Conservation (phyloP, 352 stramenopile species). For the Phytophthora fragariae region DNA sequence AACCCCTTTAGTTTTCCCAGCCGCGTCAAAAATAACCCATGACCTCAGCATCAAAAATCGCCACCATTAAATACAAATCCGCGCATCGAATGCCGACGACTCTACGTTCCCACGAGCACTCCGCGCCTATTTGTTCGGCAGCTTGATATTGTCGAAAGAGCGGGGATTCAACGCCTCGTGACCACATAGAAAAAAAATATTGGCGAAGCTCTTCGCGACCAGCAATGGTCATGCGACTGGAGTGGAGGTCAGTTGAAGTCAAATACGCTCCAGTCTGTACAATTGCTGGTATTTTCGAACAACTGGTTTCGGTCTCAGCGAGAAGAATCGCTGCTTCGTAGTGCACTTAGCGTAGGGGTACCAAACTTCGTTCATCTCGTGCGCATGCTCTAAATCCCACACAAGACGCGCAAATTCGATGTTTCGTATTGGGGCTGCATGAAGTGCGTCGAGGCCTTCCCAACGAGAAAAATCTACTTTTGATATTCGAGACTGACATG, state of each 20-base stretch:
- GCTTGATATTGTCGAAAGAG: slow-evolving; percentile 32
- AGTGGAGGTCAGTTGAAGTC: slow-evolving; percentile 11
- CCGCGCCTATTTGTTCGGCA: slow-evolving; percentile 41
- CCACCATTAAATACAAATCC: too few species aligned
- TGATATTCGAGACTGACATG: too few species aligned
- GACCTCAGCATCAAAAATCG: too few species aligned
- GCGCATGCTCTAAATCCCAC: too few species aligned
- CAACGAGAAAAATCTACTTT: too few species aligned
- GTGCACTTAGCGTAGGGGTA: neutral
- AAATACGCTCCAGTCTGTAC: slow-evolving; percentile 32
- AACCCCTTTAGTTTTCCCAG: too few species aligned
- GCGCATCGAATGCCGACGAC: slow-evolving; percentile 3
- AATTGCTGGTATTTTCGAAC: slow-evolving; percentile 26
- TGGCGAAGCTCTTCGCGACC: slow-evolving; percentile 29
- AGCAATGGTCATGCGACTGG: neutral
- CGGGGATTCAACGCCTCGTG: slow-evolving; percentile 40
- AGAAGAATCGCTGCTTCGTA: slow-evolving; percentile 1
- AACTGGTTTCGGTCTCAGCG: neutral
- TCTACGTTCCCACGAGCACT: slow-evolving; percentile 58
- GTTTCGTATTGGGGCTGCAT: too few species aligned
- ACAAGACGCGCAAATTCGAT: too few species aligned
- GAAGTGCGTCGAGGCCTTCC: too few species aligned
- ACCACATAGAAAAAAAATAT: slow-evolving; percentile 23
- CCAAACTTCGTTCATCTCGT: too few species aligned
- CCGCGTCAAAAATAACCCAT: too few species aligned